Base-by-base conservation (phyloP, 805 yeast species). In the Lipomyces yamadae region DNA sequence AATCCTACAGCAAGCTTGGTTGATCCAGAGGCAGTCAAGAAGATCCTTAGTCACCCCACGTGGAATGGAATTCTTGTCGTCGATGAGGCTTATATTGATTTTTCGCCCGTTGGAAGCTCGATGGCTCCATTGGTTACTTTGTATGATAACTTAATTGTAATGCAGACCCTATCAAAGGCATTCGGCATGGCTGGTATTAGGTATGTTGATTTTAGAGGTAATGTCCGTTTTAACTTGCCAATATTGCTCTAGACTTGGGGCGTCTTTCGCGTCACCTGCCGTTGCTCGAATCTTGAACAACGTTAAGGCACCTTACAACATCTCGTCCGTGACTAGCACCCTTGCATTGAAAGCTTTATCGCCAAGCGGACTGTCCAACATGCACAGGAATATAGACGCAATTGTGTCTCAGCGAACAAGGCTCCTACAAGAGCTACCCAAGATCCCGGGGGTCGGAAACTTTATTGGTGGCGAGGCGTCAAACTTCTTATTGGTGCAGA, bases 141-240 rank as follows among this genome's bases (percentile, higher is more conserved):
- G 73, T 86, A 88, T 78, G 93, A 93, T 34, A 91, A 92, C 74
- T 80, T 95, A 62, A 92, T 90, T 18, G 97, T 91, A 11, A 80
- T 93, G 77, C 99, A 95, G 78, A 95, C 99, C 0, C 78, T 95
- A 52, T 92, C 98, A 24, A 95, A 95, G 76, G 89, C 98, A 0
- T 95, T 95, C 79, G 99, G 99, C 24, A 84, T 95, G 62, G 99
- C 99, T 2, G 98, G 98, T 56, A 89, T 93, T 60, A 85, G 99
- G 73, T 78, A 65, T 15, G 66, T 52, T 54, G 13, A 3, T 58
- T 11, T 24, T 29, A 35, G 7, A 13, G 32, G 48, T 34, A 15
- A 10, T 37, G 15, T 2, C n/a, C 10, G 3, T 55, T 13, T 2
- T 13, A 42, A 8, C 2, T 32, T 37, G 15, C 64, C 56, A 45